Percentiles rank a stretch among this genome's conserved stretches.
These are phyloP conservation scores for Theileria annulata DNA, from an alignment of 169 alveolate genomes.

Conservation along the genomic window DNA sequence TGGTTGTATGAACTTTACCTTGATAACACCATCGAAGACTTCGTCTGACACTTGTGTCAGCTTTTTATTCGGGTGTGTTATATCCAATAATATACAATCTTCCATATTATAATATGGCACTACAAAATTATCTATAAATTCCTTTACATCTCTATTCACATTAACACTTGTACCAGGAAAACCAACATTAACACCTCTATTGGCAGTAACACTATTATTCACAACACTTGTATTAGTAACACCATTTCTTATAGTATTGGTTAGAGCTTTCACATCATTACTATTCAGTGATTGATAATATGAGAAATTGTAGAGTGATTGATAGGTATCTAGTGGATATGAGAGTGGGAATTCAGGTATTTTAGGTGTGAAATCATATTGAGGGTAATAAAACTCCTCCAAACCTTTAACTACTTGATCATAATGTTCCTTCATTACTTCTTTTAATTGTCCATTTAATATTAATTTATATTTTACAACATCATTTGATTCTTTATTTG, in stretches of 20 bases:
- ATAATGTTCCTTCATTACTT: background rate
- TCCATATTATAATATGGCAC: background rate
- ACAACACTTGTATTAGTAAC: no score
- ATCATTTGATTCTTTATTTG: background rate
- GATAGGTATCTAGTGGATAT: background rate
- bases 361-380: background rate
- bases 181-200: background rate
- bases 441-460: background rate
- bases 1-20: constrained; percentile 2
- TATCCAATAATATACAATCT: background rate
- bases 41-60: background rate
- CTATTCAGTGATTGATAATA: background rate
- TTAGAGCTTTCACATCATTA: no score
- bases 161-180: no score
- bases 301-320: background rate
- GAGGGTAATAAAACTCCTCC: background rate
- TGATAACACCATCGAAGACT: background rate
- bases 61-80: background rate
- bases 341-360: background rate
- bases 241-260: no score
- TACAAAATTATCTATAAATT: background rate
- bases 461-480: no score
- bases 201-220: background rate
- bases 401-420: background rate
- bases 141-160: background rate